Evolutionary conservation across 1,139 yeast genomes (phyloP), one percentile per base, ranked within the genome.

Genomic region (Saccharomyces uvarum): DNA sequence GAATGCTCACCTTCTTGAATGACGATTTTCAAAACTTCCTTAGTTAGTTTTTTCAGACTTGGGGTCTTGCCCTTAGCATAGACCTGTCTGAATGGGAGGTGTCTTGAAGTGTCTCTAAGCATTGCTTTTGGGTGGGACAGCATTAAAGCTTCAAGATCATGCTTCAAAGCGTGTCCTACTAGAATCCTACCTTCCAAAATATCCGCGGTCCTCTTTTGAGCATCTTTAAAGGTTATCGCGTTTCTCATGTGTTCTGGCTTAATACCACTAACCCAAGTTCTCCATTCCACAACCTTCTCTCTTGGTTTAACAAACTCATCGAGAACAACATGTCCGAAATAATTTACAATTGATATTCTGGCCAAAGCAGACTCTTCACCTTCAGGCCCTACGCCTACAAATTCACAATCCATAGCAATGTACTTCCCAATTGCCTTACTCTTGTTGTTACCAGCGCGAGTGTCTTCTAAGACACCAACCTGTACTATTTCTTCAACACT

Each of bases 201-300:
- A 0, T 77, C 76, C 0, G 81, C 68, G 0, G 84, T 84, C 54
- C 73, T 74, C 13, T 71, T 61, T 65, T 86, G 95, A 0, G 95
- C 95, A 33, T 81, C 80, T 58, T 78, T 75, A 62, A 87, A 86
- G 1, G 80, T 60, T 0, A 85, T 75, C 0, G 96, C 97, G 49
- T 76, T 69, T 41, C 75, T 72, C 86, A 90, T 82, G 66, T 86
- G 81, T 7, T 72, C 70, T 0, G 96, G 87, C 1, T 83, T 75
- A 2, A 91, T 81, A 14, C 98, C 98, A 68, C 95, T 84, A n/a
- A 88, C 95, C 88, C 91, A 84, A 0, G 97, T 91, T 68, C 97
- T 78, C 90, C 95, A 91, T 69, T 90, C 96, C 0, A 91, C 84
- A 1, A 91, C 96, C 53, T 73, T 74, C 61, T 84, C 90, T 42